Evolutionary conservation across 2,329 filamentous ascomycete species (phyloP).

Genomic region (Xylaria sp.): DNA sequence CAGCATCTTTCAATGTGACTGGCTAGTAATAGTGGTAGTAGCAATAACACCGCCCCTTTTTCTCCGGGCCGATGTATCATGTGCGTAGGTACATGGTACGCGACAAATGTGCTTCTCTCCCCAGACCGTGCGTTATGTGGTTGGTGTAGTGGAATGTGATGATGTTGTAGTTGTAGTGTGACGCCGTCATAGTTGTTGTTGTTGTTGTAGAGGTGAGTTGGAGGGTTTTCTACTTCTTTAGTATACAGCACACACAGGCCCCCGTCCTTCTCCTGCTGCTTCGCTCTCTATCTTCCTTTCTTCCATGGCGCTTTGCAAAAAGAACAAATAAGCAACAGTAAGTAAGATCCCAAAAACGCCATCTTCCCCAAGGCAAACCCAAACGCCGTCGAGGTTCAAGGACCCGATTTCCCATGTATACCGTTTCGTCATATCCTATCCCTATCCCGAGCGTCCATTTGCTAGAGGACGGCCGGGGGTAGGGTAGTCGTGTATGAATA

Average conservation of each 20-base stretch:
- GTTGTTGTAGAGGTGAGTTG: not conserved
- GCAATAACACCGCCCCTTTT: not conserved
- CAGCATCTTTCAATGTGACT: too few relatives aligned
- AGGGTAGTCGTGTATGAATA: not conserved
- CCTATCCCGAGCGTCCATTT: too few relatives aligned
- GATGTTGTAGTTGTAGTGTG: conserved; percentile 8
- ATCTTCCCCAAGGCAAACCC: not conserved
- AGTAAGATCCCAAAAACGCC: not conserved
- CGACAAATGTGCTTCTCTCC: conserved; percentile 8
- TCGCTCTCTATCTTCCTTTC: conserved; percentile 6
- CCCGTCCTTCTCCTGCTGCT: not conserved
- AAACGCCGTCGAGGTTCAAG: not conserved
- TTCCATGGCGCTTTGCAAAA: conserved; percentile 5
- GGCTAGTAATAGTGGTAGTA: too few relatives aligned
- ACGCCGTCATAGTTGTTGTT: conserved; percentile 14
- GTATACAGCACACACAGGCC: too few relatives aligned
- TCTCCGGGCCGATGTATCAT: not conserved
- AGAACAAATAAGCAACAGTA: too few relatives aligned
- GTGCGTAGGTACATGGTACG: conserved; percentile 2
- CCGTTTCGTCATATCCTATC: not conserved
- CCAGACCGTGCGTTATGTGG: not conserved
- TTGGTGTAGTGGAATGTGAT: conserved; percentile 15
- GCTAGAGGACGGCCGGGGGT: not conserved
- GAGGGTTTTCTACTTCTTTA: too few relatives aligned
- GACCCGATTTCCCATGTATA: not conserved